Base-by-base conservation (phyloP, 164 flowering plant species). In the Pachysandra terminalis region DNA sequence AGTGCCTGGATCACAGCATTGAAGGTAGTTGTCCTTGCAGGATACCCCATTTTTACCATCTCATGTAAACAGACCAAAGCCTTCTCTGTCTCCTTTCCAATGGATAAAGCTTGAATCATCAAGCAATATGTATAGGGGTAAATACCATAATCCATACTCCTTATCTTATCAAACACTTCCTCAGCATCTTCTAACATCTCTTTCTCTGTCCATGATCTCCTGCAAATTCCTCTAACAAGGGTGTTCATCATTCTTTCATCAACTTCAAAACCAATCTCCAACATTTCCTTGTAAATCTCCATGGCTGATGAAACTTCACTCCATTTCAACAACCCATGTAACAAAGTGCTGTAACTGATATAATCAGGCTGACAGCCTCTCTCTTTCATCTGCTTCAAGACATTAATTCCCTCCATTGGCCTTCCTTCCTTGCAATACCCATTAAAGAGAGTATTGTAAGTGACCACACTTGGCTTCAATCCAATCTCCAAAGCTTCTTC, bases 241-340 rank as follows among this genome's bases (percentile, higher is more conserved):
- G 75, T 72, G 66, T 86, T 88, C 84, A 81, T 71, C 78, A 85
- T 74, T 75, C 81, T 84, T 72, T 77, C 87, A 16, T 84, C 85
- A n/a, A 80, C 81, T 59, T 76, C 69, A 26, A 78, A 78, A 17
- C 91, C 96, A 40, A 23, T 12, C 16, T 41, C 61, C 19, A 75
- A 73, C 96, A 91, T 88, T 72, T 84, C 91, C 67, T 74, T 79
- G 61, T 87, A 90, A 59, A 86, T 57, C 61, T 67, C 40, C 3
- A 84, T 19, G 1, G 88, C 90, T 0, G 81, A 72, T 19, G 56
- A 59, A 10, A 64, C 32, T 68, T 87, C 68, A 10, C 83, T 80
- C 97, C 98, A 91, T 71, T 82, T 83, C 68, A 93, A 66, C 77
- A 93, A 64, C 49, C 96, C 95, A 73, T 84, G 86, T 57, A 90